These are phyloP conservation scores for Cymbidium sinense DNA, from an alignment of 106 monocot genomes.

Conservation along the genomic window DNA sequence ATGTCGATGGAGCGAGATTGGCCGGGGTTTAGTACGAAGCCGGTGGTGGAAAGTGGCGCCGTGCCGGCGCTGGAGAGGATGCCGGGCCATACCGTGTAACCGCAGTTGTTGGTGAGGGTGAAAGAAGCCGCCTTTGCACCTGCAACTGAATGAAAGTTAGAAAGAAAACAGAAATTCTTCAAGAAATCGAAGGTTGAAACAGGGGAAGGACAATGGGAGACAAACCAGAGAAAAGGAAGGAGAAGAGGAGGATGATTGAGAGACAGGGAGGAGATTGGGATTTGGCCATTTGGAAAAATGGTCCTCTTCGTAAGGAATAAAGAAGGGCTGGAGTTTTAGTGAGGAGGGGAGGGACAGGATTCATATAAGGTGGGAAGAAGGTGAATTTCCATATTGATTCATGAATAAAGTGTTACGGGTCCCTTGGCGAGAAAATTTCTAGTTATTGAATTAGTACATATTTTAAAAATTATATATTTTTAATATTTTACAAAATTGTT, in stretches of 20 bases:
- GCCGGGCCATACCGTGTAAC: slow-evolving; percentile 81
- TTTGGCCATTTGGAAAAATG: neutral
- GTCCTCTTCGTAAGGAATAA: neutral
- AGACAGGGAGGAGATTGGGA: neutral
- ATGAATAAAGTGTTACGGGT: neutral
- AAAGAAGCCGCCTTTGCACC: slow-evolving; percentile 37
- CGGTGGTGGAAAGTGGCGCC: slow-evolving; percentile 30
- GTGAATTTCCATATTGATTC: no score
- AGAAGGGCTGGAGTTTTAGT: neutral
- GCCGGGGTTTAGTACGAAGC: slow-evolving; percentile 36
- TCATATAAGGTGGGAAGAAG: neutral
- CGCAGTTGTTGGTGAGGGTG: slow-evolving; percentile 75
- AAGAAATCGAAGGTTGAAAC: neutral
- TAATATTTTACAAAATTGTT: no score
- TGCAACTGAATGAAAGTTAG: neutral
- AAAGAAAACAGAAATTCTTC: neutral
- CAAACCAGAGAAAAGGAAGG: neutral
- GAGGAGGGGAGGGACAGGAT: neutral
- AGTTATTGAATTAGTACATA: no score
- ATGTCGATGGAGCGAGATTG: slow-evolving; percentile 28
- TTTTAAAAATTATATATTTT: no score
- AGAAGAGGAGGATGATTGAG: neutral
- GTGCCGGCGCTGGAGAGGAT: slow-evolving; percentile 60
- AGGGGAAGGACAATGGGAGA: neutral
- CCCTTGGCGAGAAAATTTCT: neutral